Evolutionary conservation across 148 eudicot species (phyloP), one percentile per base, ranked within the genome.

Genomic region (Dianthus caryophyllus): DNA sequence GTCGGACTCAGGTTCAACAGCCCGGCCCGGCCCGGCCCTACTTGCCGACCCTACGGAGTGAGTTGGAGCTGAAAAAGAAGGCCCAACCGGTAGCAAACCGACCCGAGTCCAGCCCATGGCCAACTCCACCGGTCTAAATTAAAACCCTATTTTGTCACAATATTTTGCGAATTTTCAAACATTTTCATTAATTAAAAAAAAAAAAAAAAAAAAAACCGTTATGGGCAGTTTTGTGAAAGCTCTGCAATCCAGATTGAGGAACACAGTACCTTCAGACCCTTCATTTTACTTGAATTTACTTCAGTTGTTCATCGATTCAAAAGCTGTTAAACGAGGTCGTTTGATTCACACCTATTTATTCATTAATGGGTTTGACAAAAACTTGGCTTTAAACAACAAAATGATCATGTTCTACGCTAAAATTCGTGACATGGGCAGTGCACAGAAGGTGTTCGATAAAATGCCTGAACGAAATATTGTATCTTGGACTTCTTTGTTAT

Each of bases 401-500:
- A 22, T 80, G 76, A 74, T 80, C 61, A 64, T 76, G 31, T 70
- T 77, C 8, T 71, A 80, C 25, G 65, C 47, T 1, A 73, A 73
- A 70, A 21, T 67, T 36, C 68, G 75, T 41, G 67, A 73, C 68
- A 70, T 77, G 70, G 31, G 41, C 9, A 8, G 54, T 67, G 83
- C 80, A 29, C 78, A 71, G 12, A 66, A 80, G 29, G 77, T 80
- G 80, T 77, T 80, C 22, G 83, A 80, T 56, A 51, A 11, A 63
- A 80, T 80, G 80, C 70, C 76, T 73, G 53, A 73, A 62, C 68
- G 80, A 70, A 71, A 71, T 64, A 66, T 77, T 56, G 83, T 80
- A 20, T 73, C 80, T 51, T 80, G 83, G 83, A 80, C 83, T 63
- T 67, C 78, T 70, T 70, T 77, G 71, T 44, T 80, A 66, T 80